phyloP scores from a whole-genome alignment of 1,139 yeast genomes.

The Scheffersomyces parashehatae region DNA sequence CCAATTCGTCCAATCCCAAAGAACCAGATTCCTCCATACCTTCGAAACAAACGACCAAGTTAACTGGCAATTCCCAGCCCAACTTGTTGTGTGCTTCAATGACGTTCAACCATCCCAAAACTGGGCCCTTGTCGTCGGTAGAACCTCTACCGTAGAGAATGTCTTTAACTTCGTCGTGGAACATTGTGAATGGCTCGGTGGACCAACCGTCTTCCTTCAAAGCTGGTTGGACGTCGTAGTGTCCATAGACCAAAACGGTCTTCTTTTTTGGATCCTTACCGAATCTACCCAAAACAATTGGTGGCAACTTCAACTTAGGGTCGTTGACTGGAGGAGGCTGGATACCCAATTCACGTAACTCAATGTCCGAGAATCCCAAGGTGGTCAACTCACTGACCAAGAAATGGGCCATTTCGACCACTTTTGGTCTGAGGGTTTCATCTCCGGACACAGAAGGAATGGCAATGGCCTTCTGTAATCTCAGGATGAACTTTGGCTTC shows the following conservation, averaged over 20 bases:
- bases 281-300: conserved; percentile 83
- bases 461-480: conserved; percentile 79
- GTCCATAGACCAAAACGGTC: conserved; percentile 91
- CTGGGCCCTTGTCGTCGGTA: conserved; percentile 98
- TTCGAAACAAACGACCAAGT: conserved; percentile 88
- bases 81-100: conserved; percentile 86
- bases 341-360: conserved; percentile 76
- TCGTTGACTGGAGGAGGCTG: conserved; percentile 85
- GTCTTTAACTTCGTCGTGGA: conserved; percentile 56
- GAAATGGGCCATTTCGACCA: conserved; percentile 83
- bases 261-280: conserved; percentile 81
- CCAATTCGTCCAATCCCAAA: conserved; percentile 81
- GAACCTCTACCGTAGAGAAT: conserved; percentile 90
- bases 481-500: conserved; percentile 65
- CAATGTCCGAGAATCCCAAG: conserved; percentile 81
- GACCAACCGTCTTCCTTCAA: conserved; percentile 90
- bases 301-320: conserved; percentile 75
- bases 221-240: conserved; percentile 98
- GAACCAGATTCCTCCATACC: conserved; percentile 99
- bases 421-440: conserved; percentile 82
- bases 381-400: conserved; percentile 63
- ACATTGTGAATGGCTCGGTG: conserved; percentile 82
- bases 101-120: conserved; percentile 93
- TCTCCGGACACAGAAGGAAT: conserved; percentile 96
- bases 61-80: conserved; percentile 89